Conservation (phyloP, 495 filamentous ascomycete species). For the Penicillium verhagenii region DNA sequence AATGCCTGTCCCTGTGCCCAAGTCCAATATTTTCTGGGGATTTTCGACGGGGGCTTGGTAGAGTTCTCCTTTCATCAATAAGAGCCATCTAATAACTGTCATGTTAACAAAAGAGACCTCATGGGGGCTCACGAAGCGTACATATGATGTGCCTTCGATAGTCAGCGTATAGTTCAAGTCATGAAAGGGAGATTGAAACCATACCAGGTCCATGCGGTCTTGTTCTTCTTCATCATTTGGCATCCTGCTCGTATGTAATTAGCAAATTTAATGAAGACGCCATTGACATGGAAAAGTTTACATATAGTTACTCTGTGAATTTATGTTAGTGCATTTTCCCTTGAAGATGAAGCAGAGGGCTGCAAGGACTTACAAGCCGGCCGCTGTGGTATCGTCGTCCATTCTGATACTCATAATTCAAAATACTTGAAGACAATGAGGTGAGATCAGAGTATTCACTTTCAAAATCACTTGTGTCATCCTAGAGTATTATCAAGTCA, state of each 20-base stretch:
- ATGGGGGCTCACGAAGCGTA: neutral
- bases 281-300: neutral
- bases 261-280: neutral
- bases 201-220: slow-evolving; percentile 61
- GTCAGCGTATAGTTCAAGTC: neutral
- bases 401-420: slow-evolving; percentile 52
- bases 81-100: slow-evolving; percentile 22
- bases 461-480: slow-evolving; percentile 2
- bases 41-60: slow-evolving; percentile 53
- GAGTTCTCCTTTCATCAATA: slow-evolving; percentile 46
- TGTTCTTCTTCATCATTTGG: slow-evolving; percentile 65
- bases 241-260: slow-evolving; percentile 4
- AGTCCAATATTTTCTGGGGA: slow-evolving; percentile 56
- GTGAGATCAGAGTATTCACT: slow-evolving; percentile 15
- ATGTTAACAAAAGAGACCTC: neutral
- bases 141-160: neutral
- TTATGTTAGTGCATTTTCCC: neutral
- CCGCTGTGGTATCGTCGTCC: slow-evolving; percentile 64
- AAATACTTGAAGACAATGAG: slow-evolving; percentile 24
- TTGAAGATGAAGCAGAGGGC: neutral
- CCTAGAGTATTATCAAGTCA: no score
- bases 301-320: neutral
- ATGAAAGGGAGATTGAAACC: neutral
- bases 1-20: slow-evolving; percentile 66
- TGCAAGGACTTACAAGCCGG: slow-evolving; percentile 51